A percentile compares a stretch with the other conserved stretches of the same genome.
Evolutionary conservation across 2,329 filamentous ascomycete genomes (phyloP).

Genomic region (Penicillium sp.): DNA sequence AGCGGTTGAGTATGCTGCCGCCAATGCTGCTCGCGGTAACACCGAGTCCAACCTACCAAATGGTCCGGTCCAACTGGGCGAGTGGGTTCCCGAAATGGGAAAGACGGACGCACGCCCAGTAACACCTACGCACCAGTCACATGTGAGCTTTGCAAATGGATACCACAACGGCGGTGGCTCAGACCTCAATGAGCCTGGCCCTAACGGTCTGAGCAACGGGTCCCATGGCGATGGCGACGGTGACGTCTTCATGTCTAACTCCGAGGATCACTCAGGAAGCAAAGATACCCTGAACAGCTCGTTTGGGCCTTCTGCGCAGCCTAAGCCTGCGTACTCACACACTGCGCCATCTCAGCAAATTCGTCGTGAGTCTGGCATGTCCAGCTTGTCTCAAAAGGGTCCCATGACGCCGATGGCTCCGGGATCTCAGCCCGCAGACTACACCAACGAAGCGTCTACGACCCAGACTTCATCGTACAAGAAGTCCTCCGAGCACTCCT

Average conservation of each 20-base stretch:
- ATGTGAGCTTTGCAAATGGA: conserved; percentile 53
- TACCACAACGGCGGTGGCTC: conserved; percentile 47
- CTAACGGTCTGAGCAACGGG: conserved; percentile 56
- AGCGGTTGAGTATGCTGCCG: conserved; percentile 27
- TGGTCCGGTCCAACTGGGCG: conserved; percentile 62
- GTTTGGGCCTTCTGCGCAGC: conserved; percentile 52
- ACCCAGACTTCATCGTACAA: conserved; percentile 82
- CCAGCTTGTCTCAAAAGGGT: conserved; percentile 49
- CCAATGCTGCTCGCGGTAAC: conserved; percentile 53
- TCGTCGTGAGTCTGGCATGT: conserved; percentile 46
- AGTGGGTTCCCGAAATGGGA: conserved; percentile 57
- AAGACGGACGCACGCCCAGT: conserved; percentile 52
- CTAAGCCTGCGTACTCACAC: conserved; percentile 46
- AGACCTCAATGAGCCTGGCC: conserved; percentile 38
- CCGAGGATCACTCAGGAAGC: conserved; percentile 44
- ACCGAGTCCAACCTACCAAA: conserved; percentile 51
- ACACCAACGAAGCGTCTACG: conserved; percentile 83
- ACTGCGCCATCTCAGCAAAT: conserved; percentile 49
- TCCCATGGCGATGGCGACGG: conserved; percentile 51
- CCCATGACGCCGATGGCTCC: conserved; percentile 59
- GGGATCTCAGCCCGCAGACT: conserved; percentile 60
- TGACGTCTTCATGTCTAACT: conserved; percentile 63
- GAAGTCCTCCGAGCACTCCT: conserved; percentile 72
- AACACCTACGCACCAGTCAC: conserved; percentile 58
- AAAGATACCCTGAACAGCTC: conserved; percentile 49